phyloP scores from a whole-genome alignment of 1,139 yeast genomes.

The Kluyveromyces sp. region DNA sequence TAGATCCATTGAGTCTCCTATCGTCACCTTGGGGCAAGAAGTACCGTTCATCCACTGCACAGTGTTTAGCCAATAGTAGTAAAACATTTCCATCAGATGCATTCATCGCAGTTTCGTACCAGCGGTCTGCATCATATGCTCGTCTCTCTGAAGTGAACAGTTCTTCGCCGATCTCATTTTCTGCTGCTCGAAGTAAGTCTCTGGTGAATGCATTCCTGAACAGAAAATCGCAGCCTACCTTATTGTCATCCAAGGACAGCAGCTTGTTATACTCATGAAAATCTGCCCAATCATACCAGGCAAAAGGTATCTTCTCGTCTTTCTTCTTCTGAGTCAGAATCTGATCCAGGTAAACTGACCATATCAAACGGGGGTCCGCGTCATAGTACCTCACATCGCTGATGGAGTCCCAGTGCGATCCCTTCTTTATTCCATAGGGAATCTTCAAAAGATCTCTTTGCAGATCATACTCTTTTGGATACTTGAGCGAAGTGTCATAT shows the following conservation, averaged over 20 bases:
- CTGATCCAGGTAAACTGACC: constrained; percentile 25
- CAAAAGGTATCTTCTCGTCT: constrained; percentile 38
- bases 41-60: not conserved
- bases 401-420: constrained; percentile 9
- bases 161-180: constrained; percentile 17
- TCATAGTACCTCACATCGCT: constrained; percentile 12
- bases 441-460: constrained; percentile 13
- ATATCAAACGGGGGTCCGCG: constrained; percentile 47
- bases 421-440: constrained; percentile 12
- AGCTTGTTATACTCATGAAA: constrained; percentile 41
- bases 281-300: constrained; percentile 56
- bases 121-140: constrained; percentile 16
- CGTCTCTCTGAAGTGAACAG: constrained; percentile 27
- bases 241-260: constrained; percentile 36
- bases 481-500: constrained; percentile 13
- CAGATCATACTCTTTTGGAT: constrained; percentile 12
- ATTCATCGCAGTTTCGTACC: constrained; percentile 2
- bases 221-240: constrained; percentile 22
- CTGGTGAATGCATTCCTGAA: constrained; percentile 8
- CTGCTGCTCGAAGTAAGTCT: constrained; percentile 21
- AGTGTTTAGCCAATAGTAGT: constrained; percentile 1
- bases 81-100: not conserved
- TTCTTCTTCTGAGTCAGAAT: constrained; percentile 7
- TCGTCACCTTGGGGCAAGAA: not conserved
- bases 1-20: not conserved